Base-by-base conservation (phyloP, 2,329 filamentous ascomycete genomes). In the Trichothecium roseum region DNA sequence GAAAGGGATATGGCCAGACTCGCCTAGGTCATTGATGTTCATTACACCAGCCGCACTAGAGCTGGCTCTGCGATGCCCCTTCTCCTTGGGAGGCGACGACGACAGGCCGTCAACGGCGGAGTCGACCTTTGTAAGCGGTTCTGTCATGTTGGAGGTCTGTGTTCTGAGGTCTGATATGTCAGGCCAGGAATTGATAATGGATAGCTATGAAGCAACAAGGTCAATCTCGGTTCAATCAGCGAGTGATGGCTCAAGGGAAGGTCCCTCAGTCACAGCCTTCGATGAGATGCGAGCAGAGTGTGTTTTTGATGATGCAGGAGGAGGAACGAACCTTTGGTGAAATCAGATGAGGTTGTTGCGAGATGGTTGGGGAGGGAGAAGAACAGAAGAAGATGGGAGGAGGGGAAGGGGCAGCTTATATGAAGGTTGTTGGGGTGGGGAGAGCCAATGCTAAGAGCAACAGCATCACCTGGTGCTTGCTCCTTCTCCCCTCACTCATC, bases 1-100 rank as follows among this genome's bases (percentile, higher is more conserved):
- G 16, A 28, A 40, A 24, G 28, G 35, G 36, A 31, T 34, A 34
- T 35, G 36, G 29, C 38, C 37, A n/a, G 31, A 62, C 79, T 61
- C 71, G 94, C 87, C 81, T 45, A 94, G 72, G 48, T 94, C 88
- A 49, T 78, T 77, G 63, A 94, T 82, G 63, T 87, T 94, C 44
- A 53, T 51, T n/a, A 62, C 58, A 47, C 82, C 84, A 31, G 73
- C 72, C 52, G 73, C 72, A 50, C 71, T 75, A 37, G 84, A 89
- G 59, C 84, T 87, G 43, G 69, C 66, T 63, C 86, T 76, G 49
- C 80, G 73, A 55, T 81, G 72, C 45, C 63, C 63, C 55, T 73
- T 74, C 57, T 86, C 79, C 55, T 79, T 74, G 40, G 72, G 68
- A 24, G 81, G 73, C 40, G 78, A 79, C 51, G 74, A 72, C 46